Evolutionary conservation across 805 yeast genomes (phyloP), one percentile per base, ranked within the genome.

Genomic region (Candida silvicultrix): DNA sequence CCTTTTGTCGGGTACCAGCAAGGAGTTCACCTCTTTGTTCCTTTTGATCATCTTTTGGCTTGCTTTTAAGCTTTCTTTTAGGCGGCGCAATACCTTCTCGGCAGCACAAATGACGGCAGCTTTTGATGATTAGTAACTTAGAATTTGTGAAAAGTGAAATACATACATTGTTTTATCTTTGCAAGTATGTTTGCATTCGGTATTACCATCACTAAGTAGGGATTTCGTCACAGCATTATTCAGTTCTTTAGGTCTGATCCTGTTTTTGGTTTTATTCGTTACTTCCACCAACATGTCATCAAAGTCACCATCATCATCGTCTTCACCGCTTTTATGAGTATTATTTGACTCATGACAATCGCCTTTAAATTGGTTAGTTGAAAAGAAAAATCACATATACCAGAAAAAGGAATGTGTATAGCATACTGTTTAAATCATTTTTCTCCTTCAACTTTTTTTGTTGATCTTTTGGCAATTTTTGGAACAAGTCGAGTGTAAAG

Each of bases 51-150:
- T 34, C 18, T 31, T n/a, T n/a, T 21, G 31, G n/a, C 28, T 16
- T 20, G 31, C 18, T 41, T 29, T 28, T 10, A 19, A n/a, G 7
- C 29, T 25, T 39, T 34, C 8, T 19, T 21, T 46, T 39, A n/a
- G 22, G 12, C 5, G 37, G 23, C 2, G 68, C 66, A 18, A 68
- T 55, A 1, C 79, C 79, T 34, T 70, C 73, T 36, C 69, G 66
- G 47, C 80, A 75, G 43, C 80, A 75, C 5, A 69, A 42, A 52
- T 75, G 79, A 11, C 78, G 65, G 45, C 79, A 75, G 0, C 51
- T 58, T 2, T n/a, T n/a, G n/a, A n/a, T n/a, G n/a, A n/a, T n/a
- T n/a, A n/a, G n/a, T n/a, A n/a, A n/a, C 25, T 7, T 4, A 39
- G 56, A 58, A 50, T 59, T 47, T 49, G 52, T 49, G 40, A 15